Base-by-base conservation (phyloP, 768 basidiomycete species). In the Obba rivulosa region DNA sequence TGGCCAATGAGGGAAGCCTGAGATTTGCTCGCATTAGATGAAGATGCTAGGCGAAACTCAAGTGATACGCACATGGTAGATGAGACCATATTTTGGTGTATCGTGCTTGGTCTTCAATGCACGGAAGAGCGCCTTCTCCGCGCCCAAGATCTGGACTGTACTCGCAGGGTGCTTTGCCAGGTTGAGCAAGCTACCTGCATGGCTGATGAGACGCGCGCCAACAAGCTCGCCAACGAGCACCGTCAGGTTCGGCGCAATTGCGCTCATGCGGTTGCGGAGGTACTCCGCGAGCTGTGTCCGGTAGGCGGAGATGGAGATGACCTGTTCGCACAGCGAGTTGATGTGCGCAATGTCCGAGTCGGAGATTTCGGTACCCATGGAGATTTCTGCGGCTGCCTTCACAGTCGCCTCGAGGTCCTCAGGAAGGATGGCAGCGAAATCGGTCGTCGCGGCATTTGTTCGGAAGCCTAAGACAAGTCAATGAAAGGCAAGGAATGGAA, bases 301-400 rank as follows among this genome's bases (percentile, higher is more conserved):
- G 73, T 99, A 99, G 49, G 85, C 78, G 34, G 93, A 85, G 66
- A 99, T 98, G 53, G 92, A 84, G 65, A 99, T 95, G 60, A 99
- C 91, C 67, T 99, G 96, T 69, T 99, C 96, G 65, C 94, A 97
- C 28, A 99, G 80, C 28, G 92, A 85, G 70, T 93, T 81, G 66
- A 98, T 98, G 73, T 99, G 95, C n/a, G 80, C 73, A 61, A 98
- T 93, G 65, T 99, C 96, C 43, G 85, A 82, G 56, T 97, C 93
- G 46, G 93, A 94, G 54, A 99, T 98, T 72, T 99, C 96, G 36
- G 96, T 99, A 58, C 96, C 96, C 96, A 99, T 99, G 31, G 93
- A 96, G 53, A 99, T 89, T 72, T 92, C 93, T 17, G 96, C 92
- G 34, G 96, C 94, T 24, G 87, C 86, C 72, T 96, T 98, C 53